These are phyloP conservation scores for Pseudogymnoascus sp. DNA, from an alignment of 2,329 filamentous ascomycete genomes.

Conservation along the genomic window DNA sequence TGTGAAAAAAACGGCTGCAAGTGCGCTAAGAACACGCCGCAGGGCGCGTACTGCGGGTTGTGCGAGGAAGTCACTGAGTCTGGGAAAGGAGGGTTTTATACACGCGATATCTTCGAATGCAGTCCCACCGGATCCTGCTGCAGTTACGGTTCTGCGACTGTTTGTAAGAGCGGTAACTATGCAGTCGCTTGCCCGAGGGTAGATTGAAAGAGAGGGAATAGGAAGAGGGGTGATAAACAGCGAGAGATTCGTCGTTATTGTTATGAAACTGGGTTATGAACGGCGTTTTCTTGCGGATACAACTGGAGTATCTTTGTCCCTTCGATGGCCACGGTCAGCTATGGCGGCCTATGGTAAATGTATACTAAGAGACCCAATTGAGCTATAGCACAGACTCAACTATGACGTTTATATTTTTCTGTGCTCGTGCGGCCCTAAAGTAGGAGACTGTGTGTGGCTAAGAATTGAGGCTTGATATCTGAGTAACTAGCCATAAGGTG, in stretches of 20 bases:
- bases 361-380: background rate
- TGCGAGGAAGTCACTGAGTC: background rate
- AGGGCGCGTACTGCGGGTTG: background rate
- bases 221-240: background rate
- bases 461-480: background rate
- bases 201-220: background rate
- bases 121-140: background rate
- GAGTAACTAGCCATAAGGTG: background rate
- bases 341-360: background rate
- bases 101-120: background rate
- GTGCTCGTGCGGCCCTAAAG: background rate
- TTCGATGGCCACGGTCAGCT: background rate
- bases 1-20: background rate
- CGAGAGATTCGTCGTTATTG: background rate
- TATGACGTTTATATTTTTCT: background rate
- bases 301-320: background rate
- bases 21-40: background rate
- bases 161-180: background rate
- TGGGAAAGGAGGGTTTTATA: background rate
- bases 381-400: background rate
- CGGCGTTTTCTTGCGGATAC: background rate
- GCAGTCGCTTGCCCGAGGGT: background rate
- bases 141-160: background rate
- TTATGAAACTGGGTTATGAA: background rate
- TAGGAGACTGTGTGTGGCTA: background rate